Conservation (phyloP, 495 filamentous ascomycete genomes). For the Letharia columbiana region DNA sequence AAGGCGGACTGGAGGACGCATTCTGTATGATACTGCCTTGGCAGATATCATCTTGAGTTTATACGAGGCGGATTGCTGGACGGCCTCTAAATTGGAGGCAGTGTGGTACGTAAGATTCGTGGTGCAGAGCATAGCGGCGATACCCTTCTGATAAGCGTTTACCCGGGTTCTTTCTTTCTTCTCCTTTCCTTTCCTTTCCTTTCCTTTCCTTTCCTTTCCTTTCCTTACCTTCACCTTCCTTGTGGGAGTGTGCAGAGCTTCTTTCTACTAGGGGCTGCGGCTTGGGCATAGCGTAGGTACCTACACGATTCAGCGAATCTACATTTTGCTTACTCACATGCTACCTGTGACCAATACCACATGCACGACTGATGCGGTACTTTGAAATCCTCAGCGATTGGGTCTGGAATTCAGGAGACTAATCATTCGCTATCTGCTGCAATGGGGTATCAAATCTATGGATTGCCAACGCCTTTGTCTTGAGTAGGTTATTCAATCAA, state of each 20-base stretch:
- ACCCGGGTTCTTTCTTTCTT: background rate
- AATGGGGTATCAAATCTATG: constrained; percentile 7
- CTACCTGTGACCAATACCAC: background rate
- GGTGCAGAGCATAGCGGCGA: background rate
- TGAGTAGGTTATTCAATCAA: background rate
- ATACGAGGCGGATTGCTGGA: background rate
- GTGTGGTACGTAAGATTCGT: background rate
- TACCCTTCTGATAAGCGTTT: background rate
- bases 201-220: too few relatives aligned
- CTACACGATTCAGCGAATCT: too few relatives aligned
- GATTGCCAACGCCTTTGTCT: background rate
- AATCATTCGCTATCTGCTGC: background rate
- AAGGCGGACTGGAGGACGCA: background rate
- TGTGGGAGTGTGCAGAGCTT: background rate
- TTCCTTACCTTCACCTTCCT: too few relatives aligned
- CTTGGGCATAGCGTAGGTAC: too few relatives aligned
- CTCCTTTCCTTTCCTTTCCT: too few relatives aligned
- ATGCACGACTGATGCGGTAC: background rate
- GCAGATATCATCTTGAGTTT: background rate
- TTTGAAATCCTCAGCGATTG: background rate
- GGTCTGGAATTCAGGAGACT: constrained; percentile 1
- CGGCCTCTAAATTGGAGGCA: background rate
- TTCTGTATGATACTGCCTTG: background rate
- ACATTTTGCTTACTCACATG: background rate
- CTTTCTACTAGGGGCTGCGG: background rate